Base-by-base conservation (phyloP, 1,284 basidiomycete species). In the Leccinum olivaceoglutinosum region DNA sequence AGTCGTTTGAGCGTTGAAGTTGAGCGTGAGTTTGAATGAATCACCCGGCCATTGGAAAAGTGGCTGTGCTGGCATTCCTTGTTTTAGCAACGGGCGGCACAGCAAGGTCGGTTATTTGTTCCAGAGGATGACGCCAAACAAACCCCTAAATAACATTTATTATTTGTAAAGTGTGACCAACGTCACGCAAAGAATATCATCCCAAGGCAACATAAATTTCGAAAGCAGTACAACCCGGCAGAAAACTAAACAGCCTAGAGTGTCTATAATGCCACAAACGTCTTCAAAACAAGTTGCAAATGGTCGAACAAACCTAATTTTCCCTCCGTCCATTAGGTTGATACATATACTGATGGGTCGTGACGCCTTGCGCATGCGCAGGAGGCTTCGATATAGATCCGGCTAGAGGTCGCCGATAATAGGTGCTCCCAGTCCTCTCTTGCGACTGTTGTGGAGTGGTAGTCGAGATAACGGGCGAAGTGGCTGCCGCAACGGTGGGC, bases 301-400 rank as follows among this genome's bases (percentile, higher is more conserved):
- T 29, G 21, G 32, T 21, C 12, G 6, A 25, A 59, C 39, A 57
- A 59, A 54, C 58, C 58, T 72, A 73, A 60, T 56, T 68, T 53
- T 73, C 71, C 49, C 73, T 70, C 58, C 74, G 67, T 59, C 78
- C 81, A 65, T 79, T 80, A 51, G 80, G 74, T 53, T 78, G 76
- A 63, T 78, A 82, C 74, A 81, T 79, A 68, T 77, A 82, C 61
- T 78, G 80, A 67, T 80, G 79, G 38, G 72, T 69, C 18, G 77
- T 65, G n/a, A 73, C 64, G 2, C 73, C 65, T 32, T 70, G 69
- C 5, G 70, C 73, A 16, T 78, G 76, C 12, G 76, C 73, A 4
- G 75, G 58, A 16, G 75, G 71, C 34, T 79, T 73, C 21, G 74
- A 70, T 18, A 72, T 69, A 34, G 76, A 64, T 34, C 63, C 63